phyloP scores from a whole-genome alignment of 495 filamentous ascomycete species.

The Trichoderma parareesei region DNA sequence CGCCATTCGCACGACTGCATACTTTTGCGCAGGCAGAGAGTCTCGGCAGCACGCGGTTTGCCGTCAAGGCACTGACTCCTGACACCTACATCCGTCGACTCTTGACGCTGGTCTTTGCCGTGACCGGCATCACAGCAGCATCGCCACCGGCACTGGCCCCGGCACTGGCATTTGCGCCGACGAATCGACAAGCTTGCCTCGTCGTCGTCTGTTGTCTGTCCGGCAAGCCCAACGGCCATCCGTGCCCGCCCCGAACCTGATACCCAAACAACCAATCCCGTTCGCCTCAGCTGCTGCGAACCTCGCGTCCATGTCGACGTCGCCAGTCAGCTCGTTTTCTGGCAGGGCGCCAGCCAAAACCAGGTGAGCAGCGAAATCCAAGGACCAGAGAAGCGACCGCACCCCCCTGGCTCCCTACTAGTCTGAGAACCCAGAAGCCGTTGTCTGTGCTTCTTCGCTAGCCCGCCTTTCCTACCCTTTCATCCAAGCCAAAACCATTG shows the following conservation, averaged over 20 bases:
- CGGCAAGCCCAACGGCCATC: not conserved
- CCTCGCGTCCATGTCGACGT: not conserved
- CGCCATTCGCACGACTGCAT: not conserved
- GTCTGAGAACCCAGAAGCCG: not conserved
- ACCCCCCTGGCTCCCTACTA: constrained; percentile 3
- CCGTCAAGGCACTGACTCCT: too few species aligned
- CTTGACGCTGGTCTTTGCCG: too few species aligned
- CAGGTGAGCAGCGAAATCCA: constrained; percentile 6
- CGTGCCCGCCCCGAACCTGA: not conserved
- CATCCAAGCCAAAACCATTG: not conserved
- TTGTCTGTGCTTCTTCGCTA: constrained; percentile 7
- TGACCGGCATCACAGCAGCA: not conserved
- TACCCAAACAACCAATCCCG: not conserved
- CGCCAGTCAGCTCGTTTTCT: not conserved
- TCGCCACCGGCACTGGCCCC: not conserved
- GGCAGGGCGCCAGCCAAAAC: not conserved
- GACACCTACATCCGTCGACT: too few species aligned
- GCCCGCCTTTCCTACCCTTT: not conserved
- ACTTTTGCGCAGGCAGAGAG: too few species aligned
- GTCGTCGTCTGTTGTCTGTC: not conserved
- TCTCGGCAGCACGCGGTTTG: too few species aligned
- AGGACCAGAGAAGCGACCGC: constrained; percentile 1
- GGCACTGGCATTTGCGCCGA: not conserved
- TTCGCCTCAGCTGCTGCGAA: not conserved
- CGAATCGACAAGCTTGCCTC: not conserved